phyloP scores from a whole-genome alignment of 495 filamentous ascomycete genomes.

The Penicilliopsis zonata region DNA sequence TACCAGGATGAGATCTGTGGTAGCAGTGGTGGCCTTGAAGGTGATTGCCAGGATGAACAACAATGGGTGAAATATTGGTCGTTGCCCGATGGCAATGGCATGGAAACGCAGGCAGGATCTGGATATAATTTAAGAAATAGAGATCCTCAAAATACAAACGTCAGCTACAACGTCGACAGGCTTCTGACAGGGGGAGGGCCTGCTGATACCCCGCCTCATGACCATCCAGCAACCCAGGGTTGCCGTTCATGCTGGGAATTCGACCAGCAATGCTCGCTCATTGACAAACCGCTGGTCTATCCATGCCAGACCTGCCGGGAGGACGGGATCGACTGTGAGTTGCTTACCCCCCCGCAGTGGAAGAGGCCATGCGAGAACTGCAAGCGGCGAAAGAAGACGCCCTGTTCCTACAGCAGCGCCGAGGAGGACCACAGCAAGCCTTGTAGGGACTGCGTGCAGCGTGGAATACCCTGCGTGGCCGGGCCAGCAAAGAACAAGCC shows the following conservation, averaged over 20 bases:
- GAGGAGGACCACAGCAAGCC: background rate
- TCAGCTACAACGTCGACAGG: no score
- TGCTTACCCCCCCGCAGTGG: background rate
- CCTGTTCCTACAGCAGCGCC: background rate
- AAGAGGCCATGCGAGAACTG: background rate
- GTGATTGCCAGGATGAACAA: background rate
- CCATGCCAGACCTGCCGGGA: background rate
- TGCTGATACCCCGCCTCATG: no score
- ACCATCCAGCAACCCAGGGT: background rate
- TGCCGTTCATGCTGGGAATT: background rate
- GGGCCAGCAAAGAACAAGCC: background rate
- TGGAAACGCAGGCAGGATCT: no score
- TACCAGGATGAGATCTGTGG: background rate
- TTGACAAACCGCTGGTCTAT: background rate
- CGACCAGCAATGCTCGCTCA: background rate
- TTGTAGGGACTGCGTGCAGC: background rate
- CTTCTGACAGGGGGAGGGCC: no score
- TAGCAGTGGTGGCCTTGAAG: no score
- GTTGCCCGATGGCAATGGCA: background rate
- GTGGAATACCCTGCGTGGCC: background rate
- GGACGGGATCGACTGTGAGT: background rate
- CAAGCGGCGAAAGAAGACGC: background rate
- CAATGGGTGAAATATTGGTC: background rate
- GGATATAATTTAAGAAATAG: no score
- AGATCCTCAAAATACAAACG: no score